Conservation (phyloP, 1,139 yeast genomes). For the Yamadazyma aaseri region DNA sequence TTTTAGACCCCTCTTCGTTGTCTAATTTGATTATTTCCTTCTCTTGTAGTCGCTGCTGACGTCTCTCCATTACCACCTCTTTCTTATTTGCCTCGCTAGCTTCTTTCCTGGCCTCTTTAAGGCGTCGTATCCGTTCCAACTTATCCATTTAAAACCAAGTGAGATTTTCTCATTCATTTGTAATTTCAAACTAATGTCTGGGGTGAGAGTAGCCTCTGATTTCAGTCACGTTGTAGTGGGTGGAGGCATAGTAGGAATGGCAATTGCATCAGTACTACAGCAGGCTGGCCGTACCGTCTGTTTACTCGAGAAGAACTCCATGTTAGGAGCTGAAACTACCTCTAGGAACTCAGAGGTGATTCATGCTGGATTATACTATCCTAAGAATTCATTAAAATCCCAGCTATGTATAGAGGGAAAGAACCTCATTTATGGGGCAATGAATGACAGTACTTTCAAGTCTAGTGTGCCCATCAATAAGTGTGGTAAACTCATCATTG, state of each 20-base stretch:
- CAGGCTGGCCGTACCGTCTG: constrained; percentile 47
- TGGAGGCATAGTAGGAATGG: constrained; percentile 85
- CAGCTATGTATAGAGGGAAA: constrained; percentile 75
- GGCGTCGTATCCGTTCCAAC: constrained; percentile 8
- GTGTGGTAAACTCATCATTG: constrained; percentile 90
- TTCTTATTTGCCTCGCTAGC: constrained; percentile 13
- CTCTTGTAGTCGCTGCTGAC: constrained; percentile 8
- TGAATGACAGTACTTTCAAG: constrained; percentile 39
- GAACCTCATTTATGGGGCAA: constrained; percentile 53
- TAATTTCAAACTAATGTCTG: neutral
- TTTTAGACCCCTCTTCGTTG: neutral
- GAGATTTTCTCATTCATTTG: constrained; percentile 1
- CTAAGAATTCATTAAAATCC: constrained; percentile 64
- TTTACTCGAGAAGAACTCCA: constrained; percentile 64
- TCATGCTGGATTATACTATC: constrained; percentile 88
- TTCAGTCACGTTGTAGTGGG: constrained; percentile 83
- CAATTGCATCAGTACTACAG: constrained; percentile 72
- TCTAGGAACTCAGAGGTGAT: constrained; percentile 89
- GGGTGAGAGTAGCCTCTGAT: constrained; percentile 31
- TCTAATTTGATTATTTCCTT: constrained; percentile 1
- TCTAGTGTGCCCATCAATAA: constrained; percentile 46
- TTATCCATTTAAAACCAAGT: constrained; percentile 3
- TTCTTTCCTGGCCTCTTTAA: constrained; percentile 10
- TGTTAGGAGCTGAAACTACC: constrained; percentile 76
- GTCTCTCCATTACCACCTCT: constrained; percentile 8